These are phyloP conservation scores for Ganoderma leucocontextum DNA, from an alignment of 1,284 basidiomycete species.

Conservation along the genomic window DNA sequence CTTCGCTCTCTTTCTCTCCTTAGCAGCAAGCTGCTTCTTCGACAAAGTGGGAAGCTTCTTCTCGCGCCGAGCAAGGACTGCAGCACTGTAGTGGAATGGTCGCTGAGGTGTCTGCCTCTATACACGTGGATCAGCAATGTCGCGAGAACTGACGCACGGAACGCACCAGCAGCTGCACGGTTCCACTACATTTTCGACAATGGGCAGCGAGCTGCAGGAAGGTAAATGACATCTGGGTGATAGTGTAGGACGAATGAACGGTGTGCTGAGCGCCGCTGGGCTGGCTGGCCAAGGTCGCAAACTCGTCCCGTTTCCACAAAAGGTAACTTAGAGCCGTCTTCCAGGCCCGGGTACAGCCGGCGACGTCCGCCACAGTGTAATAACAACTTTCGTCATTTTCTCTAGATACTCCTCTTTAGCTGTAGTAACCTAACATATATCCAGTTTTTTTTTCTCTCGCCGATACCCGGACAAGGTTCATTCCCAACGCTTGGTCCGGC, in stretches of 20 bases:
- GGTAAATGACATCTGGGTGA: slow-evolving; percentile 34
- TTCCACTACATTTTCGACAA: slow-evolving; percentile 35
- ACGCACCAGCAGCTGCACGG: slow-evolving; percentile 19
- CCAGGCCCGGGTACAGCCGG: background rate
- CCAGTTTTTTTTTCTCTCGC: too few species aligned
- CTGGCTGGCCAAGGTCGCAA: slow-evolving; percentile 4
- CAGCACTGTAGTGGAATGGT: slow-evolving; percentile 58
- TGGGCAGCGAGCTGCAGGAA: slow-evolving; percentile 29
- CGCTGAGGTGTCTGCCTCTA: slow-evolving; percentile 41
- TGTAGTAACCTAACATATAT: too few species aligned
- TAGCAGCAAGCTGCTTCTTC: slow-evolving; percentile 73
- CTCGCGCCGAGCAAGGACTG: slow-evolving; percentile 53
- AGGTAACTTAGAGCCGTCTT: slow-evolving; percentile 9
- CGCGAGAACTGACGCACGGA: too few species aligned
- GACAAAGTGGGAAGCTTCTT: slow-evolving; percentile 60
- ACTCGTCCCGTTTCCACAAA: slow-evolving; percentile 14
- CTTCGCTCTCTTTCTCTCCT: slow-evolving; percentile 54
- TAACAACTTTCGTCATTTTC: too few species aligned
- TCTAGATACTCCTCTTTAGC: too few species aligned
- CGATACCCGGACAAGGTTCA: too few species aligned
- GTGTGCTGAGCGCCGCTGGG: background rate
- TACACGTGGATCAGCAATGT: slow-evolving; percentile 10
- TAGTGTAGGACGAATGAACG: background rate
- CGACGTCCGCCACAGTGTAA: slow-evolving; percentile 1
- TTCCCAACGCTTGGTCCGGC: background rate